phyloP scores from a whole-genome alignment of 192 early-diverging fungal genomes.

The Powellomyces hirtus region DNA sequence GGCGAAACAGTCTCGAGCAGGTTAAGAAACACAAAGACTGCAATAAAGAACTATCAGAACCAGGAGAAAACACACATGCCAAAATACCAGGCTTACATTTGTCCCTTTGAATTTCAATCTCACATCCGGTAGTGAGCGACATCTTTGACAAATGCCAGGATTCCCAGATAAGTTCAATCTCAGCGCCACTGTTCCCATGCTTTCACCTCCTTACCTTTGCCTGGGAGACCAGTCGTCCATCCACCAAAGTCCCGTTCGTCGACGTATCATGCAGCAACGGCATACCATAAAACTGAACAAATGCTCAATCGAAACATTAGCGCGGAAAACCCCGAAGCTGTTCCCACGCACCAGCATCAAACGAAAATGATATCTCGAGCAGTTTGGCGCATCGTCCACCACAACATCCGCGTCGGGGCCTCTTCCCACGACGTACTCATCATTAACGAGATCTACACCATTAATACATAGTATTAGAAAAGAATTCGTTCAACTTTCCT shows the following conservation, averaged over 20 bases:
- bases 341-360: background rate
- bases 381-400: background rate
- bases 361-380: conserved; percentile 16
- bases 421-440: conserved; percentile 8
- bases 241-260: conserved; percentile 15
- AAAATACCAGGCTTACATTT: conserved; percentile 9
- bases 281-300: conserved; percentile 12
- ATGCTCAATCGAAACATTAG: background rate
- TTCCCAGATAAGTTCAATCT: background rate
- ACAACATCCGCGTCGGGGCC: conserved; percentile 3
- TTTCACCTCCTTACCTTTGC: background rate
- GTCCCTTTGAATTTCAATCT: conserved; percentile 22
- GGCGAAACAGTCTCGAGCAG: no score
- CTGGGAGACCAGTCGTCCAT: background rate
- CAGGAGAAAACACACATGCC: no score
- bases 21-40: conserved; percentile 17
- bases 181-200: background rate
- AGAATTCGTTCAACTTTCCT: no score
- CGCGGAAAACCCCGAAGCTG: no score
- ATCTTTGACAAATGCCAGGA: background rate
- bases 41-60: no score
- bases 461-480: no score
- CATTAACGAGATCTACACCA: conserved; percentile 16
- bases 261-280: conserved; percentile 15
- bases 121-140: conserved; percentile 5